These are phyloP conservation scores for Calonectria honghensis DNA, from an alignment of 2,329 filamentous ascomycete genomes.

Conservation along the genomic window DNA sequence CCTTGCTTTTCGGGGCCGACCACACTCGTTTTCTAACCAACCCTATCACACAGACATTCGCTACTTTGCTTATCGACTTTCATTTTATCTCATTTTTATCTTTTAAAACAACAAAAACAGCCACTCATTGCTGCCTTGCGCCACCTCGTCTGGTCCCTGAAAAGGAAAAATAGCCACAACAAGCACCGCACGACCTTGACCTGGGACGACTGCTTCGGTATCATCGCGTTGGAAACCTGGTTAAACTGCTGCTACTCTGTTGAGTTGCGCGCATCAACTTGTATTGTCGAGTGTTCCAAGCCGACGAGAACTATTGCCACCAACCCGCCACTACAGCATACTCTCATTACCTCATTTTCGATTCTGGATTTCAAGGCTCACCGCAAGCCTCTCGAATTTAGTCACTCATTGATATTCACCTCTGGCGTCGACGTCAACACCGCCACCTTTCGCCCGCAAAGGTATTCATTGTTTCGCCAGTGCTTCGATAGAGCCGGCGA, in stretches of 20 bases:
- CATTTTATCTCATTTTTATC: slow-evolving; percentile 6
- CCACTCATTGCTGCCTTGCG: slow-evolving; percentile 1
- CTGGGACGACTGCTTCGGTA: slow-evolving; percentile 40
- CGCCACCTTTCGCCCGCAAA: slow-evolving; percentile 20
- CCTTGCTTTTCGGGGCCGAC: slow-evolving; percentile 48
- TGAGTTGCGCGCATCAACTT: slow-evolving; percentile 39
- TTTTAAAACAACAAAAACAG: background rate
- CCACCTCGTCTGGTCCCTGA: slow-evolving; percentile 23
- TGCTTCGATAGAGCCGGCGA: slow-evolving; percentile 35
- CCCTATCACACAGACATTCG: slow-evolving; percentile 8
- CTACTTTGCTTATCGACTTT: slow-evolving; percentile 32
- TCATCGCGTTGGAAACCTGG: slow-evolving; percentile 32
- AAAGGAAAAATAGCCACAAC: slow-evolving; percentile 37
- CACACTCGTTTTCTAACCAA: slow-evolving; percentile 38
- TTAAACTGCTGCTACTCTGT: slow-evolving; percentile 32
- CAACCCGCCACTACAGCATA: slow-evolving; percentile 11
- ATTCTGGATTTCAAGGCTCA: slow-evolving; percentile 33
- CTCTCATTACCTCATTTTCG: slow-evolving; percentile 10
- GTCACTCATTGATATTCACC: slow-evolving; percentile 1
- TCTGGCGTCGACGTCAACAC: slow-evolving; percentile 2
- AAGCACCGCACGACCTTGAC: slow-evolving; percentile 37
- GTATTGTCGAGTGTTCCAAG: slow-evolving; percentile 40
- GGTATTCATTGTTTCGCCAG: slow-evolving; percentile 48
- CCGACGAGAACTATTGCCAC: slow-evolving; percentile 6
- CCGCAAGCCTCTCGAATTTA: slow-evolving; percentile 29